Evolutionary conservation across 768 basidiomycete species (phyloP).

Genomic region (Phanerochaete sordida): DNA sequence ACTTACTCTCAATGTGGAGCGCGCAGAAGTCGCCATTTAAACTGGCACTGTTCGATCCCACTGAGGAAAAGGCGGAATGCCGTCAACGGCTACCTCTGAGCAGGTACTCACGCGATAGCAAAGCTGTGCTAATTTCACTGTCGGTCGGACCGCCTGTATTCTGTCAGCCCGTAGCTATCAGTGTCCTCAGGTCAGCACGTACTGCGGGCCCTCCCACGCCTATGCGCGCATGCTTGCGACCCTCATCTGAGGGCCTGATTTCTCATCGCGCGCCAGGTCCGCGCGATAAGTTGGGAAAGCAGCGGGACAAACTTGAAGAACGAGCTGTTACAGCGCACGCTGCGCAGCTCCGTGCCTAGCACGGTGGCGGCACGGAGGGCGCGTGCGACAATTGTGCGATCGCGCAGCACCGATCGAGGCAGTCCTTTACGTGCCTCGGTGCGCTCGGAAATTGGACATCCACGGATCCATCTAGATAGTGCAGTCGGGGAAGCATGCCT

Average conservation of each 20-base stretch:
- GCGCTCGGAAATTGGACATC: neutral
- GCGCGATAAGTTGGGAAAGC: neutral
- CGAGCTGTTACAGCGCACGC: neutral
- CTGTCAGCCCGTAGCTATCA: too few species aligned
- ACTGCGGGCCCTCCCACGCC: neutral
- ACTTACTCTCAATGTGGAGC: too few species aligned
- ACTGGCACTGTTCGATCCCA: too few species aligned
- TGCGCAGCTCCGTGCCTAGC: neutral
- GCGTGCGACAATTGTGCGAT: constrained; percentile 2
- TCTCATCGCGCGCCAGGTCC: neutral
- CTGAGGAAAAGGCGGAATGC: too few species aligned
- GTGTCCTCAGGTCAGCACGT: too few species aligned
- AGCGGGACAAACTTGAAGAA: neutral
- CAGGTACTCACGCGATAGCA: too few species aligned
- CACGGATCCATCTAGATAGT: neutral
- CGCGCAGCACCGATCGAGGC: constrained; percentile 11
- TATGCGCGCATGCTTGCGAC: neutral
- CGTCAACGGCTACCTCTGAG: too few species aligned
- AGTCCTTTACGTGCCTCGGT: neutral
- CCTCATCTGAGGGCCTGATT: neutral
- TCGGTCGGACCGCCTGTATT: too few species aligned
- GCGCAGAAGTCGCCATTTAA: too few species aligned
- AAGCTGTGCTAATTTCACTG: too few species aligned
- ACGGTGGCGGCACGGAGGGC: neutral
- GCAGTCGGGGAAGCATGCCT: neutral